These are phyloP conservation scores for Lachnellula occidentalis DNA, from an alignment of 2,329 filamentous ascomycete genomes.

Conservation along the genomic window DNA sequence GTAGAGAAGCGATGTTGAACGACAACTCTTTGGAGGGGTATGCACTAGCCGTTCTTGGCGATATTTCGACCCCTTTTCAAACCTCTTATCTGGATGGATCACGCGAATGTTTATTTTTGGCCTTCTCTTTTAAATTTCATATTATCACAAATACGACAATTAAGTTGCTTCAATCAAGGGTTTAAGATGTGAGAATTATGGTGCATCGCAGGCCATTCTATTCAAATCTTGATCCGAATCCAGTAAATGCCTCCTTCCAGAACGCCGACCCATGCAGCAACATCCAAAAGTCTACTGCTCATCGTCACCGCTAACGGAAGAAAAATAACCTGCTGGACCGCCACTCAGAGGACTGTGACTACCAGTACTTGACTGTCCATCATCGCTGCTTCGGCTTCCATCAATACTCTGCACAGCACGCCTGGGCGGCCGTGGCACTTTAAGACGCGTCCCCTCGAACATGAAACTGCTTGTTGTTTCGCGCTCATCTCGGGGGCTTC, in stretches of 20 bases:
- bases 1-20: neutral
- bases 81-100: too few relatives aligned
- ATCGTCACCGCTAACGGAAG: slow-evolving; percentile 4
- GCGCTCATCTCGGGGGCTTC: slow-evolving; percentile 31
- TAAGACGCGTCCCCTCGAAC: slow-evolving; percentile 34
- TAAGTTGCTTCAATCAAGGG: too few relatives aligned
- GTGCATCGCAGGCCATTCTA: neutral
- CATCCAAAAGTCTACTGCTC: slow-evolving; percentile 6
- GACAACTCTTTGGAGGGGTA: slow-evolving; percentile 3
- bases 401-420: slow-evolving; percentile 20
- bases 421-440: slow-evolving; percentile 20
- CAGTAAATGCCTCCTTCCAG: neutral
- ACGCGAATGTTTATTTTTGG: too few relatives aligned
- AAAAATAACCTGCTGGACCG: slow-evolving; percentile 21
- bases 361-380: slow-evolving; percentile 24
- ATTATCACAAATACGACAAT: too few relatives aligned
- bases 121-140: too few relatives aligned
- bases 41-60: neutral
- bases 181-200: too few relatives aligned
- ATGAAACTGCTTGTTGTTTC: slow-evolving; percentile 33
- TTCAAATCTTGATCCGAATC: slow-evolving; percentile 1
- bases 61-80: neutral
- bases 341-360: slow-evolving; percentile 19
- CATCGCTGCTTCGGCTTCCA: slow-evolving; percentile 32
- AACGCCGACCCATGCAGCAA: slow-evolving; percentile 8